Conservation (phyloP, 768 basidiomycete genomes). For the Leucosporidium yakuticum region DNA sequence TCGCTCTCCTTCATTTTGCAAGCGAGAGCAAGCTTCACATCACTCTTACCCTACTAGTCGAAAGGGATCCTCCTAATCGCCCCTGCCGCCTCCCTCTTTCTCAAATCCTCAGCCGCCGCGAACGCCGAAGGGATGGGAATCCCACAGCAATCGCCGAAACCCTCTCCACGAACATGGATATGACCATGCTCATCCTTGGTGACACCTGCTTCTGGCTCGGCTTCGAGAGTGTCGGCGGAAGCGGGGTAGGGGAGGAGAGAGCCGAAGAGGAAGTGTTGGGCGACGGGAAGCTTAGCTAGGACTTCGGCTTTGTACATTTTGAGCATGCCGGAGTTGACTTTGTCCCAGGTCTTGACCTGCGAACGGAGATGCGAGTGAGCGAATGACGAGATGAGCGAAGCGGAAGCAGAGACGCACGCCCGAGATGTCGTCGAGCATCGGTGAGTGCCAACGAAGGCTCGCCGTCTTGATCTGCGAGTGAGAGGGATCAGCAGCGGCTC, state of each 20-base stretch:
- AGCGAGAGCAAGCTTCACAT: too few relatives aligned
- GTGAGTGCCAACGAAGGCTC: constrained; percentile 93
- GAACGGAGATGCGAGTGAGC: neutral
- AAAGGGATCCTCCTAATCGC: constrained; percentile 28
- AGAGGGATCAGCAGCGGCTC: neutral
- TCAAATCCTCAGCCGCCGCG: constrained; percentile 60
- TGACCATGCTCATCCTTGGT: constrained; percentile 36
- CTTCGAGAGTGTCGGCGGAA: constrained; percentile 41
- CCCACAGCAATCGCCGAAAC: constrained; percentile 88
- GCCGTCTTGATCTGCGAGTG: constrained; percentile 77
- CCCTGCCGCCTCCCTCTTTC: constrained; percentile 32
- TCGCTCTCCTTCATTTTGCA: too few relatives aligned
- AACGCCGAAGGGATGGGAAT: constrained; percentile 79
- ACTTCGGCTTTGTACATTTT: constrained; percentile 98
- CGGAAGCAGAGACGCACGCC: constrained; percentile 11
- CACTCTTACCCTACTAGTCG: constrained; percentile 10
- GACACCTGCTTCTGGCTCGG: constrained; percentile 16
- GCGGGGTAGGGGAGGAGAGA: constrained; percentile 52
- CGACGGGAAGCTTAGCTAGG: constrained; percentile 85
- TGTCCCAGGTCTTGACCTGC: constrained; percentile 65
- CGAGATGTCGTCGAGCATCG: constrained; percentile 91
- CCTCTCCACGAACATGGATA: constrained; percentile 44
- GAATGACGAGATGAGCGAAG: neutral
- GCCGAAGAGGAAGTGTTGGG: constrained; percentile 94
- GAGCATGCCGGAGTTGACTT: constrained; percentile 90